Base-by-base conservation (phyloP, 805 yeast species). In the Starmerella stigmatis region DNA sequence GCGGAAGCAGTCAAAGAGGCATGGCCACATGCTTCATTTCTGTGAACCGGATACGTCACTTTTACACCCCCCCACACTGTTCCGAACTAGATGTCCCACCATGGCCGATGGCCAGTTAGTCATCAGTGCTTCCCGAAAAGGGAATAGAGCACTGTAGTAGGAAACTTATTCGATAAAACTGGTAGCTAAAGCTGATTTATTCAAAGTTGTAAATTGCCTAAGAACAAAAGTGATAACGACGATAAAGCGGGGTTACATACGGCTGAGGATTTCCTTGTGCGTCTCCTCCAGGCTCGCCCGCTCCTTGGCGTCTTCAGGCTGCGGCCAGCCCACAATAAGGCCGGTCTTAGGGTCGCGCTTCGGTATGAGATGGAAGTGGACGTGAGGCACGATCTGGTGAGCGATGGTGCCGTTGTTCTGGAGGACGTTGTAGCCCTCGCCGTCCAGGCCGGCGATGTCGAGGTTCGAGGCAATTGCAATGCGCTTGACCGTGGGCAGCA, bases 351-450 rank as follows among this genome's bases (percentile, higher is more conserved):
- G 68, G 57, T 78, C 79, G 48, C 73, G 73, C 73, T 89, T 89
- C 41, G 98, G 98, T 61, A 89, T 89, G 63, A 89, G 76, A 64
- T 89, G 98, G 74, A 92, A 83, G 64, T 89, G 98, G 47, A 92
- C 96, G 62, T 89, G 98, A 55, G 83, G 92, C 46, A 92, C 97
- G 45, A 74, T 81, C 68, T 89, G 98, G 61, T 92, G 97, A 11
- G 97, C 98, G 59, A 88, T 79, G 61, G 84, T 68, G 41, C 97
- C 97, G 57, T 89, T 92, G 71, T 89, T 92, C 65, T 88, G 97
- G 54, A 89, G 69, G 17, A 89, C 62, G 61, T 89, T 89, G 72
- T 89, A 89, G 36, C 94, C 94, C 4, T 71, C 70, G 26, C 76
- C 74, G 10, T 72, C 73, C 13, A 75, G 72, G 30, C 82, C 75